phyloP scores from a whole-genome alignment of 2,329 filamentous ascomycete species.

The Phialemoniopsis sp. region DNA sequence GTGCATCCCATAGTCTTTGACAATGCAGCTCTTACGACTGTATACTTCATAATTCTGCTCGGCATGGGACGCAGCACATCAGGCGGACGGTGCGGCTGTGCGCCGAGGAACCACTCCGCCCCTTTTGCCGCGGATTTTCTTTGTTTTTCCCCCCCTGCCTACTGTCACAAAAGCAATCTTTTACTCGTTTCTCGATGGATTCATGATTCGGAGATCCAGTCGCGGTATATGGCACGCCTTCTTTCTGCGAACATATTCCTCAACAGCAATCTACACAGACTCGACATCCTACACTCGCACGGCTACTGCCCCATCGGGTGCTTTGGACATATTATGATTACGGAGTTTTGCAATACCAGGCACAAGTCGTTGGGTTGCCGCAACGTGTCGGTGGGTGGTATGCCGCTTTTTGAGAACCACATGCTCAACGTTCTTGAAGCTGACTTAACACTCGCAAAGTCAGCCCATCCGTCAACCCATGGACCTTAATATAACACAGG shows the following conservation, averaged over 20 bases:
- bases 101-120: too few species aligned
- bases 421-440: too few species aligned
- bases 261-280: slow-evolving; percentile 29
- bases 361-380: slow-evolving; percentile 6
- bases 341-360: slow-evolving; percentile 26
- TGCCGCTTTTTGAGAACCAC: slow-evolving; percentile 11
- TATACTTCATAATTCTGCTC: background rate
- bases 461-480: too few species aligned
- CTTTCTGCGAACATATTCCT: slow-evolving; percentile 27
- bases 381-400: slow-evolving; percentile 9
- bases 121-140: too few species aligned
- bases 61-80: background rate
- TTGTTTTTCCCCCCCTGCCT: slow-evolving; percentile 4
- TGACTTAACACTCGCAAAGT: too few species aligned
- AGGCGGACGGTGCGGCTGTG: slow-evolving; percentile 1
- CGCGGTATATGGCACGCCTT: slow-evolving; percentile 21
- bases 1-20: background rate
- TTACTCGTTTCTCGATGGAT: slow-evolving; percentile 14
- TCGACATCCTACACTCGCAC: slow-evolving; percentile 31
- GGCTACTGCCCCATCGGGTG: slow-evolving; percentile 29
- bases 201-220: slow-evolving; percentile 17
- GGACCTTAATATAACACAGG: slow-evolving; percentile 10
- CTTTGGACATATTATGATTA: slow-evolving; percentile 34
- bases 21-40: background rate
- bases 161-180: slow-evolving; percentile 8